phyloP scores from a whole-genome alignment of 257 asterid species.

The Solanum appendiculatum region DNA sequence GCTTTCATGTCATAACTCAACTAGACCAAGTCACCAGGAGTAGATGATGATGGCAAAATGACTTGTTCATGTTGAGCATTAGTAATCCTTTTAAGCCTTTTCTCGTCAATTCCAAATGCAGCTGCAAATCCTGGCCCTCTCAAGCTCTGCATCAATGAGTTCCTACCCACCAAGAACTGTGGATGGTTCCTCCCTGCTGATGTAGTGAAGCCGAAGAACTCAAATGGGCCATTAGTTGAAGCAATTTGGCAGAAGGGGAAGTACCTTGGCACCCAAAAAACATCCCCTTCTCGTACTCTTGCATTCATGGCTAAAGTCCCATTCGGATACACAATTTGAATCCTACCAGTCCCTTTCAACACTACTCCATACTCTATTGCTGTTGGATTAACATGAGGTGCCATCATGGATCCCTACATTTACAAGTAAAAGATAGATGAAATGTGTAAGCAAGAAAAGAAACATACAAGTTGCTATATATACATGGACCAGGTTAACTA shows the following conservation, averaged over 20 bases:
- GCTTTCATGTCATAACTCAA: not conserved
- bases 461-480: not conserved
- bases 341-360: constrained; percentile 40
- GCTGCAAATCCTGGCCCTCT: constrained; percentile 63
- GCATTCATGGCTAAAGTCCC: constrained; percentile 83
- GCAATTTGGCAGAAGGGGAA: constrained; percentile 90
- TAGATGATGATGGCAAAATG: constrained; percentile 40
- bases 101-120: constrained; percentile 46
- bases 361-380: constrained; percentile 73
- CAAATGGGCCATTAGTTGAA: constrained; percentile 55
- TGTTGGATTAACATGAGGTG: constrained; percentile 76
- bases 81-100: constrained; percentile 27
- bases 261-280: constrained; percentile 70
- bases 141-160: constrained; percentile 44
- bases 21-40: constrained; percentile 12
- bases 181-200: constrained; percentile 63
- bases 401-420: constrained; percentile 86
- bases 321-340: constrained; percentile 62
- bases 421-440: not conserved
- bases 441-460: not conserved
- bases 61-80: constrained; percentile 40
- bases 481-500: not conserved
- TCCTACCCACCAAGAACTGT: constrained; percentile 62
- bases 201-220: constrained; percentile 82
- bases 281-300: constrained; percentile 54